Percentiles rank a stretch among this genome's conserved stretches.
phyloP scores from a whole-genome alignment of 192 early-diverging fungal genomes.

The Backusella mclennaniae region DNA sequence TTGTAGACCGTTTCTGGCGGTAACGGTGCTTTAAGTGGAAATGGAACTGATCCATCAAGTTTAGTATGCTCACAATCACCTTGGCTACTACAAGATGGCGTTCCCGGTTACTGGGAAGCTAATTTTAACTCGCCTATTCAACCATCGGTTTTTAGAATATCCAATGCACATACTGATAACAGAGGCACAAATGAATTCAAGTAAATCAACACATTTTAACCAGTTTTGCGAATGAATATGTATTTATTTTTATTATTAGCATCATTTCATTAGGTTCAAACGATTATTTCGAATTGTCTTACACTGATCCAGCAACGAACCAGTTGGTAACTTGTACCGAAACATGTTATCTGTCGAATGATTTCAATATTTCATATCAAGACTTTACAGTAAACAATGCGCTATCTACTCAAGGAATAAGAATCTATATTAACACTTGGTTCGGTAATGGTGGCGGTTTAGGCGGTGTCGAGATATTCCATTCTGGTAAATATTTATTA shows the following conservation, averaged over 20 bases:
- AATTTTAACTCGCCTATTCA: slow-evolving; percentile 53
- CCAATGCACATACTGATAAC: slow-evolving; percentile 54
- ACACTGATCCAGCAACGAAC: slow-evolving; percentile 57
- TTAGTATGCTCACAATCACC: slow-evolving; percentile 44
- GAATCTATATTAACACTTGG: slow-evolving; percentile 46
- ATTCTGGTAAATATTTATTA: slow-evolving; percentile 23
- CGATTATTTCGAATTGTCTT: slow-evolving; percentile 56
- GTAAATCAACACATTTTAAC: slow-evolving; percentile 19
- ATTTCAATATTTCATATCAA: slow-evolving; percentile 36
- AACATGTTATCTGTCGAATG: slow-evolving; percentile 37
- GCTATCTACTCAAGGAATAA: slow-evolving; percentile 47
- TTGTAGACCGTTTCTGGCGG: slow-evolving; percentile 43
- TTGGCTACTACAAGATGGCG: slow-evolving; percentile 69
- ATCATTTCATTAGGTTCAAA: slow-evolving; percentile 57
- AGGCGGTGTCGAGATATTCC: slow-evolving; percentile 27
- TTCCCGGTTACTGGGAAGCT: slow-evolving; percentile 67
- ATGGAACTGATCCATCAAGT: slow-evolving; percentile 40
- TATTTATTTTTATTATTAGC: slow-evolving; percentile 25
- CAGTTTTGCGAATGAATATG: neutral
- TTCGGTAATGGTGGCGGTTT: slow-evolving; percentile 36
- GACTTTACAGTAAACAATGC: slow-evolving; percentile 44
- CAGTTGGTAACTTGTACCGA: slow-evolving; percentile 38
- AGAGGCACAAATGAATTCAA: slow-evolving; percentile 65
- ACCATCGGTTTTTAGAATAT: slow-evolving; percentile 64
- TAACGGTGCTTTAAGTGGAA: slow-evolving; percentile 42